Percentiles rank a stretch among this genome's conserved stretches.
phyloP scores from a whole-genome alignment of 441 rosid genomes.

The Populus trichocarpa region DNA sequence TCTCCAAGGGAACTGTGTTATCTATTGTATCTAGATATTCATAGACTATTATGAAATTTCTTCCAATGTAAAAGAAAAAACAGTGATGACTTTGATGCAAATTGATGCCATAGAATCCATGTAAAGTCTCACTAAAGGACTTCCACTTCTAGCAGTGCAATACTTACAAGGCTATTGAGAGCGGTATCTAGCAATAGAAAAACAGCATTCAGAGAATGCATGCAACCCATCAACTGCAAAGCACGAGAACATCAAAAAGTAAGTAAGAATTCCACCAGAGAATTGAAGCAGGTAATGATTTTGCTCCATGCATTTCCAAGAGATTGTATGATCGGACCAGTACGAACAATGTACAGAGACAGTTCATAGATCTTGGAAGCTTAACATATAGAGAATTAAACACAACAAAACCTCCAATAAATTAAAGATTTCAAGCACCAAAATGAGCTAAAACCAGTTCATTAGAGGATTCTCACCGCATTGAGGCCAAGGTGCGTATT shows the following conservation, averaged over 20 bases:
- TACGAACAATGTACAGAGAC: neutral
- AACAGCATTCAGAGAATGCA: slow-evolving; percentile 61
- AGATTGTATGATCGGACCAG: neutral
- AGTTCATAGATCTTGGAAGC: neutral
- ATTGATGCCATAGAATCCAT: neutral
- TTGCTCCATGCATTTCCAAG: neutral
- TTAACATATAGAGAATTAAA: neutral
- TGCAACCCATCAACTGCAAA: slow-evolving; percentile 78
- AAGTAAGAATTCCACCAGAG: neutral
- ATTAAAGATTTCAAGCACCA: neutral
- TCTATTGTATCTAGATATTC: neutral
- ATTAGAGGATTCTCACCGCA: slow-evolving; percentile 37
- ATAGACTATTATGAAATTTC: neutral
- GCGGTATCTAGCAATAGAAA: slow-evolving; percentile 64
- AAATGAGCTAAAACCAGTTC: neutral
- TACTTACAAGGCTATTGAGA: slow-evolving; percentile 75
- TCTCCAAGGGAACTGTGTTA: neutral
- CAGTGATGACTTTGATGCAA: neutral
- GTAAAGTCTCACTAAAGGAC: neutral
- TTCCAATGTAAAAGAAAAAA: neutral
- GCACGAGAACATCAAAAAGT: neutral
- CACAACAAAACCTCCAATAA: neutral
- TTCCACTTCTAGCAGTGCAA: neutral
- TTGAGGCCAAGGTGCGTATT: slow-evolving; percentile 53
- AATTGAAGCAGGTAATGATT: neutral